phyloP scores from a whole-genome alignment of 257 asterid genomes.

The Euphrasia confusa region DNA sequence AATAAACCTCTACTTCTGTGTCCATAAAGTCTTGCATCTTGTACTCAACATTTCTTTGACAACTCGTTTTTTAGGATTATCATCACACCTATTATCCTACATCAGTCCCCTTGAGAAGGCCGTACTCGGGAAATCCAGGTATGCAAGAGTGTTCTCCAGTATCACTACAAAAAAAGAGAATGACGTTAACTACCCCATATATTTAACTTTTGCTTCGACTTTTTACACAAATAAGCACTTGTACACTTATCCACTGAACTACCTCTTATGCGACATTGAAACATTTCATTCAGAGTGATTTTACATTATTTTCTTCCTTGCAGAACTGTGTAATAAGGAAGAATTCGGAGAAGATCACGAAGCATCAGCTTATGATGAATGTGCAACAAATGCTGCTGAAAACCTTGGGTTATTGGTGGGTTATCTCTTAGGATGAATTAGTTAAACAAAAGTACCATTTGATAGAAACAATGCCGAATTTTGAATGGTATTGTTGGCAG shows the following conservation, averaged over 20 bases:
- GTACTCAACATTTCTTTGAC: conserved; percentile 9
- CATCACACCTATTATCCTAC: conserved; percentile 62
- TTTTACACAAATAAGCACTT: background rate
- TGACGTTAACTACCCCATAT: background rate
- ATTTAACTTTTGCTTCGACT: background rate
- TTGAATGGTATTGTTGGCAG: conserved; percentile 33
- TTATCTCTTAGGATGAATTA: conserved; percentile 15
- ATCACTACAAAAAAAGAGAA: background rate
- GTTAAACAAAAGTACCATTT: background rate
- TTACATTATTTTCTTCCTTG: conserved; percentile 16
- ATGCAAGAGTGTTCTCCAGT: background rate
- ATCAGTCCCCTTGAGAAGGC: conserved; percentile 75
- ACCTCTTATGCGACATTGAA: background rate
- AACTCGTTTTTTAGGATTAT: conserved; percentile 48
- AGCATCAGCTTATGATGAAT: conserved; percentile 38
- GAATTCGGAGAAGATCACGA: conserved; percentile 56
- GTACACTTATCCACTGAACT: background rate
- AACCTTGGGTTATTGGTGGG: conserved; percentile 73
- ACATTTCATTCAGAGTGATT: background rate
- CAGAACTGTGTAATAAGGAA: conserved; percentile 68
- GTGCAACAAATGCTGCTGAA: conserved; percentile 33
- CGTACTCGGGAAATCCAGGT: conserved; percentile 96
- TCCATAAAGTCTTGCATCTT: background rate
- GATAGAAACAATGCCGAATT: conserved; percentile 3
- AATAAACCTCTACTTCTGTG: conserved; percentile 11